These are phyloP conservation scores for Rhynchospora tenuis DNA, from an alignment of 176 grass and related monocot genomes.

Conservation along the genomic window DNA sequence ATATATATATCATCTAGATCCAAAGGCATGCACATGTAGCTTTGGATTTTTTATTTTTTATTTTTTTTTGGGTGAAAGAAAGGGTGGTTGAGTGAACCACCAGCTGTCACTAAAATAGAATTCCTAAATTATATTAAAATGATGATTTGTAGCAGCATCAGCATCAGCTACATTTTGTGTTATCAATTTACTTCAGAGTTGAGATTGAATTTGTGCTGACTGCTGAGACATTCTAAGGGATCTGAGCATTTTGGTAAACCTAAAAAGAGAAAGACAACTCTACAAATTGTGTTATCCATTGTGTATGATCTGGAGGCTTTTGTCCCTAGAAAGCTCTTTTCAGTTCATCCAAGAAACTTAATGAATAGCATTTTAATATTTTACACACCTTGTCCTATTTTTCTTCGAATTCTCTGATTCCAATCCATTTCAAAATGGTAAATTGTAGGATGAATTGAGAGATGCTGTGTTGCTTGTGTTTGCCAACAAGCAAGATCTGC, in stretches of 20 bases:
- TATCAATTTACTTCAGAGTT: background rate
- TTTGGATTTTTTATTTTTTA: background rate
- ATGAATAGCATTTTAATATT: background rate
- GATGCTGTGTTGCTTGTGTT: conserved; percentile 31
- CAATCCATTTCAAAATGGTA: background rate
- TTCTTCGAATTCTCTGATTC: background rate
- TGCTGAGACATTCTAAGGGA: background rate
- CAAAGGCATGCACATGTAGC: background rate
- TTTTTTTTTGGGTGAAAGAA: no score
- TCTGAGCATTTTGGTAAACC: background rate
- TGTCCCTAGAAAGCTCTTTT: background rate
- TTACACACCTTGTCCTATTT: background rate
- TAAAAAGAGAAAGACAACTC: background rate
- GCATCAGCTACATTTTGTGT: background rate
- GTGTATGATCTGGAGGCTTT: background rate
- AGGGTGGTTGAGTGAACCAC: background rate
- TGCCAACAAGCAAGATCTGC: conserved; percentile 28
- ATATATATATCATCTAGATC: background rate
- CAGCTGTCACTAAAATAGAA: background rate
- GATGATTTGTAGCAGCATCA: background rate
- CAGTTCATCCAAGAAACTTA: background rate
- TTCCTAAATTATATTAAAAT: background rate
- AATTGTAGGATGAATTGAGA: conserved; percentile 24
- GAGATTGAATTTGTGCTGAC: background rate
- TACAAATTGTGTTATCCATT: no score